A percentile compares a stretch with the other conserved stretches of the same genome.
These are phyloP conservation scores for Tremella yokohamensis DNA, from an alignment of 768 basidiomycete genomes.

Conservation along the genomic window DNA sequence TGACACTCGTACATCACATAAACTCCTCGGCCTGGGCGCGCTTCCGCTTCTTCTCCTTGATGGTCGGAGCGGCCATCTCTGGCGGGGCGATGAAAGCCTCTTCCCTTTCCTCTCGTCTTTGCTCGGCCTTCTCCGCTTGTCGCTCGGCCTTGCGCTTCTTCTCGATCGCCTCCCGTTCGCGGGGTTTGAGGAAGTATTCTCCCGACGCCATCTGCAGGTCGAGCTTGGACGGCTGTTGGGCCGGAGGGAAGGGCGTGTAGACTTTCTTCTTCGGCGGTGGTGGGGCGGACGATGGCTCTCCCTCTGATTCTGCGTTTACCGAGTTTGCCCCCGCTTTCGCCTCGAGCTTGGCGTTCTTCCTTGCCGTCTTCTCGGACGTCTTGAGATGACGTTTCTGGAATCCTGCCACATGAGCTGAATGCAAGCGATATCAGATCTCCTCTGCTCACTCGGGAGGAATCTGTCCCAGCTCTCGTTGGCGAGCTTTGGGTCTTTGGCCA, in stretches of 20 bases:
- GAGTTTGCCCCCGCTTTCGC: conserved; percentile 54
- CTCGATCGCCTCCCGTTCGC: conserved; percentile 77
- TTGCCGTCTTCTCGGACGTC: conserved; percentile 87
- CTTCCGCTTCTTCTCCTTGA: conserved; percentile 66
- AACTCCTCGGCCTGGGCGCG: conserved; percentile 52
- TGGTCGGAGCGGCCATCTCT: conserved; percentile 69
- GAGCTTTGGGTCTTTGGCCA: conserved; percentile 95
- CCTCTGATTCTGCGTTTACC: conserved; percentile 33
- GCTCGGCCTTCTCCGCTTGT: conserved; percentile 74
- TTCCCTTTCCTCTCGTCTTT: conserved; percentile 73
- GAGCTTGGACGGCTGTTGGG: conserved; percentile 89
- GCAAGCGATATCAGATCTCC: not conserved
- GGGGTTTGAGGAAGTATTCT: conserved; percentile 93
- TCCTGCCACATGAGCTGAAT: conserved; percentile 47
- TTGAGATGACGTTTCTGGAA: conserved; percentile 90
- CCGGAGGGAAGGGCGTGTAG: conserved; percentile 98
- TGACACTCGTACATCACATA: not conserved
- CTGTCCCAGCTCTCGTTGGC: conserved; percentile 93
- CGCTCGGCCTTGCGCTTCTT: conserved; percentile 67
- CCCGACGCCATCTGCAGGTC: conserved; percentile 93
- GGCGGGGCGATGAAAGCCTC: conserved; percentile 82
- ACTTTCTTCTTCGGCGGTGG: conserved; percentile 72
- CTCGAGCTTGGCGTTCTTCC: conserved; percentile 72
- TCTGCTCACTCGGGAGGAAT: conserved; percentile 67
- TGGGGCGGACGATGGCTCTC: conserved; percentile 52